Evolutionary conservation across 768 basidiomycete genomes (phyloP), one percentile per base, ranked within the genome.

Genomic region (Infundibulicybe gibba): DNA sequence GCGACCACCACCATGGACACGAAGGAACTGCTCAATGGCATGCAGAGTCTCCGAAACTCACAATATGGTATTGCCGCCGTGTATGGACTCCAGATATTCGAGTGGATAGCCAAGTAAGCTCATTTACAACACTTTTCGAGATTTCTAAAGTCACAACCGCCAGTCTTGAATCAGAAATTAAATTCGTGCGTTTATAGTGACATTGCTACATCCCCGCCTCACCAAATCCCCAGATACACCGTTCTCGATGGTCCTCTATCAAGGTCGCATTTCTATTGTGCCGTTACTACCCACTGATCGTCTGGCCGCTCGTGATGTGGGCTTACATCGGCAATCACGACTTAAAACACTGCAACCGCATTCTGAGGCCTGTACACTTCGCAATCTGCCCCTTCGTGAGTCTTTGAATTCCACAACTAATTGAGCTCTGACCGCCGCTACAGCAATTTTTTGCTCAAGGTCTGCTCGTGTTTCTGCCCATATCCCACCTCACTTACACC

Each of bases 391-490:
- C 67, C 57, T 66, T 64, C 59, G 65, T 65, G 54, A 31, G 59
- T 25, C 20, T 43, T 20, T 33, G 19, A 30, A 20, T 42, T 40
- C 2, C 17, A 41, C 21, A 44, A 17, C 19, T 34, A 13, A 41
- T 8, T 43, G 21, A n/a, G 15, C 35, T 15, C 34, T 45, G 48
- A 48, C n/a, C 41, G 30, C 10, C 19, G 14, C 49, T 15, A 21
- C 31, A 74, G 71, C 70, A 72, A 70, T 55, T 71, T 20, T 64
- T 68, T 46, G 66, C 67, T 2, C 70, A 70, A 63, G 70, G 72
- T 68, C 25, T 25, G 25, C 25, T 25, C 25, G 25, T 3, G 3
- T 25, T 25, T 25, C 25, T 25, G 25, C 25, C 25, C 8, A 25
- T 25, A 25, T 25, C 25, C 8, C 8, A 8, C 8, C 25, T 25